phyloP scores from a whole-genome alignment of 495 filamentous ascomycete genomes.

The Glonium stellatum region DNA sequence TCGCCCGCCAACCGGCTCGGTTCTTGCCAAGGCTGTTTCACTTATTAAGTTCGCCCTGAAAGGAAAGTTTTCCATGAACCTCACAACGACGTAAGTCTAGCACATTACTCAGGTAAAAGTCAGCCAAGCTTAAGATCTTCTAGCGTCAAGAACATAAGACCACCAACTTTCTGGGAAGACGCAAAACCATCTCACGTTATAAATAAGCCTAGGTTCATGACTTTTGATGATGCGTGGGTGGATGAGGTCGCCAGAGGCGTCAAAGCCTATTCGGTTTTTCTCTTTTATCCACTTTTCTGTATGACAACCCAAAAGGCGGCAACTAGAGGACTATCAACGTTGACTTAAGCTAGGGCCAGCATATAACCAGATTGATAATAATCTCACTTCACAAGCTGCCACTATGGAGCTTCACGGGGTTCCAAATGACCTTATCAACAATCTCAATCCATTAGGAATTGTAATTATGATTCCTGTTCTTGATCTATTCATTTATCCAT shows the following conservation, averaged over 20 bases:
- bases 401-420: constrained; percentile 63
- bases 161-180: constrained; percentile 53
- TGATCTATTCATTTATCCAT: constrained; percentile 60
- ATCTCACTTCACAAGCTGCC: constrained; percentile 68
- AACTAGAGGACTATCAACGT: too few relatives aligned
- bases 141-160: constrained; percentile 49
- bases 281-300: constrained; percentile 15
- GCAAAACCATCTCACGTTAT: constrained; percentile 53
- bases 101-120: too few relatives aligned
- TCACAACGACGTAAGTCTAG: constrained; percentile 23
- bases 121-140: constrained; percentile 13
- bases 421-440: constrained; percentile 73
- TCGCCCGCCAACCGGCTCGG: constrained; percentile 55
- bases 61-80: constrained; percentile 53
- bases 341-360: constrained; percentile 9
- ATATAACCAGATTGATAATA: constrained; percentile 47
- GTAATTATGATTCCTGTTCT: constrained; percentile 74
- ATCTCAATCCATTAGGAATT: constrained; percentile 68
- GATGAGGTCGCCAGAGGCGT: constrained; percentile 31
- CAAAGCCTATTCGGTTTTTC: constrained; percentile 22
- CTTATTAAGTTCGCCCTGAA: constrained; percentile 53
- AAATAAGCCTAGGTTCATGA: constrained; percentile 25
- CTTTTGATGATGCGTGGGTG: constrained; percentile 34
- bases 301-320: too few relatives aligned
- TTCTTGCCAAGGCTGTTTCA: constrained; percentile 52